Evolutionary conservation across 73 alveolate species (phyloP).

Genomic region (Paramecium pentaurelia): DNA sequence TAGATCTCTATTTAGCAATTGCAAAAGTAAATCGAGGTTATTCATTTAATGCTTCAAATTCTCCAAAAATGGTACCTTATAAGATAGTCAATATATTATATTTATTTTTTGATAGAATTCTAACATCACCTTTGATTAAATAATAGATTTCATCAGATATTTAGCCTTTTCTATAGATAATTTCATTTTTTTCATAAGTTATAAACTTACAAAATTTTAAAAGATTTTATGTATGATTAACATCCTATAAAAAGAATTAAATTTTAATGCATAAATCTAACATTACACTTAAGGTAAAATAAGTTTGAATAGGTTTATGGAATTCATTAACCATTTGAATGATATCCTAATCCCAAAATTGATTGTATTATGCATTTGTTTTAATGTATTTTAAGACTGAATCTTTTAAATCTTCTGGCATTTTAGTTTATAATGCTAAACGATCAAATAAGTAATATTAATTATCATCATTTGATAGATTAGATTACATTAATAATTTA

Average conservation of each 20-base stretch:
- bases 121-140: background rate
- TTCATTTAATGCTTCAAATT: slow-evolving; percentile 24
- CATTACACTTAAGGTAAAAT: background rate
- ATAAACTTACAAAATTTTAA: background rate
- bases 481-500: background rate
- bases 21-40: slow-evolving; percentile 17
- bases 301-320: background rate
- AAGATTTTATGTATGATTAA: background rate
- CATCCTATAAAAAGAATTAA: background rate
- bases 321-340: background rate
- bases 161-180: slow-evolving; percentile 11
- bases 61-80: slow-evolving; percentile 23
- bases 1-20: background rate
- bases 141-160: background rate
- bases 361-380: background rate
- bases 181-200: background rate
- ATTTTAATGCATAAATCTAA: background rate
- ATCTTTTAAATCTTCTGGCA: background rate
- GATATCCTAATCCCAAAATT: background rate
- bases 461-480: background rate
- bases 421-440: background rate
- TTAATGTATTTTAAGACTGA: background rate
- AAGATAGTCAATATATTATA: background rate
- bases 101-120: background rate
- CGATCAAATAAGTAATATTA: background rate